Evolutionary conservation across 1,284 basidiomycete species (phyloP), one percentile per base, ranked within the genome.

Genomic region (Rhodotorula sp.): DNA sequence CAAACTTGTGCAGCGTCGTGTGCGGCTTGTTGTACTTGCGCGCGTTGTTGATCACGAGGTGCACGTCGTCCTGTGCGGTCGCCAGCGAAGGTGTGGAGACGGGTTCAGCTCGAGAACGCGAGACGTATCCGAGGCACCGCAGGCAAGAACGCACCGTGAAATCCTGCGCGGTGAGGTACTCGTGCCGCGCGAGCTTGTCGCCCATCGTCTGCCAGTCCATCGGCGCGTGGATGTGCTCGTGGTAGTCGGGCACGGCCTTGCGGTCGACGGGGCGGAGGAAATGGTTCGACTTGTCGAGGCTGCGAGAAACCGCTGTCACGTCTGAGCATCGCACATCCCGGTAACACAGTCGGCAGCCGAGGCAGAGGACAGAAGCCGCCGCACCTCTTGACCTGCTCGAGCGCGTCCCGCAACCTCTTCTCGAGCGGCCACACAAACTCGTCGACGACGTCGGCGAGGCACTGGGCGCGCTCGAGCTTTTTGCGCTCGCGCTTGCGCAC

Each of bases 181-280:
- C 85, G 68, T 91, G 89, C 57, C 85, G 83, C 64, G 93, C 89
- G 45, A 99, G 81, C 81, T 91, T 94, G 19, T 83, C 82, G 45
- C 91, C 88, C 72, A 99, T 97, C 54, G 84, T 85, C 25, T 85
- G 83, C 92, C 94, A 98, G 75, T 89, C 89, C 91, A 97, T 97
- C 0, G 96, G 96, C 16, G 86, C 84, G 78, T 90, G 87, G 80
- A 99, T 86, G 62, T 97, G 84, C 63, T 93, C 90, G 79, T 90
- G 91, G 81, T 99, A 99, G 80, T 98, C 95, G 0, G 95, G 94
- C 0, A 93, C 93, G 53, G 92, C 89, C 0, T 81, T 81, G 66
- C 84, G 87, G 44, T 87, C 90, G n/a, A 97, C 93, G 0, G 92
- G 92, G 71, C 89, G 86, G 72, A 88, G 87, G 82, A 96, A 97